Conservation (phyloP, 139 green algal species). For the Coelastrella sp. region DNA sequence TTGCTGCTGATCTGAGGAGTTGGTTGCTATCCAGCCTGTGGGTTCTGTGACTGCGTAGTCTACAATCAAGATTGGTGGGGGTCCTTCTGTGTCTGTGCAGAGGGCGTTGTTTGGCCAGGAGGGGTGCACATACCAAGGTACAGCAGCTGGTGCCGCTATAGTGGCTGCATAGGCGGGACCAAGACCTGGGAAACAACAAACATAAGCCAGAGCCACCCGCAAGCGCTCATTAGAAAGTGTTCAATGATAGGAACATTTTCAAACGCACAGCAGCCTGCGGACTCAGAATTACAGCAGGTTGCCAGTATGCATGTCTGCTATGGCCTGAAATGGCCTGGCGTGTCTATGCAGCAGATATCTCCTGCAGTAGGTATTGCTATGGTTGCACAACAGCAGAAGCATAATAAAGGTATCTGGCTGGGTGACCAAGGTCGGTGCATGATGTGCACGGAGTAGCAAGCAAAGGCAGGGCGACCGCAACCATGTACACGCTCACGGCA, state of each 20-base stretch:
- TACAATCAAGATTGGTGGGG: neutral
- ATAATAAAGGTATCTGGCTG: too few species aligned
- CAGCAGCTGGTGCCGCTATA: neutral
- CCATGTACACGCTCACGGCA: too few species aligned
- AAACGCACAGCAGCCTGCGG: too few species aligned
- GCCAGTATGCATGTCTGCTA: too few species aligned
- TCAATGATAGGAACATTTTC: neutral
- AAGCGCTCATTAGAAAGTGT: neutral
- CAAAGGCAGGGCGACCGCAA: too few species aligned
- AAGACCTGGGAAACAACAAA: neutral
- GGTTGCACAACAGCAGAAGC: too few species aligned
- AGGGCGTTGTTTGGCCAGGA: neutral
- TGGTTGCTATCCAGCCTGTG: neutral
- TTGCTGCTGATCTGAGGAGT: neutral
- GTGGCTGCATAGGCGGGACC: neutral
- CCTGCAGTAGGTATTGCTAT: too few species aligned
- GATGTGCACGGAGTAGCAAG: too few species aligned
- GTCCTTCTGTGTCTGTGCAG: neutral
- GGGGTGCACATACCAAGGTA: neutral
- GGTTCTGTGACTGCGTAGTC: neutral
- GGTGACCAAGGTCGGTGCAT: too few species aligned
- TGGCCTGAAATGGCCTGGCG: too few species aligned
- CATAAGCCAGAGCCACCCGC: neutral
- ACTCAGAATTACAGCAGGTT: too few species aligned
- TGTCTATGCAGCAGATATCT: too few species aligned